Percentiles rank a stretch among this genome's conserved stretches.
Evolutionary conservation across 345 rosid species (phyloP).

Genomic region (Hypericum perforatum): DNA sequence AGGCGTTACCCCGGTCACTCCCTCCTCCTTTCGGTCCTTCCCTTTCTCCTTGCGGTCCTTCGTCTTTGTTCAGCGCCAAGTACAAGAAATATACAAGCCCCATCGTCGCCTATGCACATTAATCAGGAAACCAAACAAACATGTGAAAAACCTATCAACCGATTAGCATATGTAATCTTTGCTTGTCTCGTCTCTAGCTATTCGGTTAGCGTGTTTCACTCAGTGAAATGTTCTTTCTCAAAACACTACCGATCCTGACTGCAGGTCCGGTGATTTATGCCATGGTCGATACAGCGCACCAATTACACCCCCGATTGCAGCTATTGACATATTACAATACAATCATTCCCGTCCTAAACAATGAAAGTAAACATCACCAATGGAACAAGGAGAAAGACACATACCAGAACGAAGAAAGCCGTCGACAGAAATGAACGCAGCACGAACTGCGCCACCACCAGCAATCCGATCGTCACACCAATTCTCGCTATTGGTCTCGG

Average conservation of each 20-base stretch:
- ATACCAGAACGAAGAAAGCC: constrained; percentile 77
- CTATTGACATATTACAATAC: not conserved
- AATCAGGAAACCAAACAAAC: constrained; percentile 3
- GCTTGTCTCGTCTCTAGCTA: too few species aligned
- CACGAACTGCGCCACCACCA: constrained; percentile 42
- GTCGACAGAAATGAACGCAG: constrained; percentile 32
- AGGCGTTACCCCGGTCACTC: constrained; percentile 9
- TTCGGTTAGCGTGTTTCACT: too few species aligned
- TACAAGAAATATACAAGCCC: constrained; percentile 74
- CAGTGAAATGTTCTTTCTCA: too few species aligned
- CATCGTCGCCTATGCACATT: constrained; percentile 64
- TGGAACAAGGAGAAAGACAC: constrained; percentile 7
- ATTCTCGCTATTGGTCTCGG: constrained; percentile 23
- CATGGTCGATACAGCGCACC: too few species aligned
- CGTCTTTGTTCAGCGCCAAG: constrained; percentile 79
- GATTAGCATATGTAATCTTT: not conserved
- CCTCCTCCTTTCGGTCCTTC: constrained; percentile 33
- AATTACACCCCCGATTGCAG: too few species aligned
- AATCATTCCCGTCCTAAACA: too few species aligned
- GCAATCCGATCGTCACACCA: constrained; percentile 23
- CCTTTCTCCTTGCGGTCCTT: constrained; percentile 38
- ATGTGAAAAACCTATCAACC: not conserved
- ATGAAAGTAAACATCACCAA: not conserved
- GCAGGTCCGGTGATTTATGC: too few species aligned
- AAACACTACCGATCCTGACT: too few species aligned